Base-by-base conservation (phyloP, 495 filamentous ascomycete genomes). In the Daldinia loculata region DNA sequence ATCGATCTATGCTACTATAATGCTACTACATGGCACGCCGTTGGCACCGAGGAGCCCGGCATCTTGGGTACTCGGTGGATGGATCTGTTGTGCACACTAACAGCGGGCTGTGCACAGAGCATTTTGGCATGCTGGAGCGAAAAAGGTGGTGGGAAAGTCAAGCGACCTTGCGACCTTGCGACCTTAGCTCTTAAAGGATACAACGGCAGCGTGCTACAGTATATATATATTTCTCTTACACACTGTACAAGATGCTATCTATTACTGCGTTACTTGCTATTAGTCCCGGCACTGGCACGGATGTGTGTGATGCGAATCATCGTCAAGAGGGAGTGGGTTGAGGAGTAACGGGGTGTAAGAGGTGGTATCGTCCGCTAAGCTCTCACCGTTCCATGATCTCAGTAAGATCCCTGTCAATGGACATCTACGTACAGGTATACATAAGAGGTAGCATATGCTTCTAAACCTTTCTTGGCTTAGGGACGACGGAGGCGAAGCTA, bases 341-440 rank as follows among this genome's bases (percentile, higher is more conserved):
- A 61, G 56, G 55, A 69, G 43, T 30, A 56, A 58, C 43, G 45
- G 64, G 55, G 48, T 67, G 64, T 48, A 22, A 61, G 63, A 30
- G 39, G 30, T 72, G 60, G 60, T 60, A 72, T 72, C 61, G 70
- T 52, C 60, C 60, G 32, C 53, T 61, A 55, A 56, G 56, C 52
- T 67, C 56, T 72, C 64, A 72, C 70, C 61, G 70, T 72, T 69
- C 70, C 65, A 69, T 69, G 65, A 72, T 69, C 70, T 72, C 70
- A 72, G 61, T 45, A 51, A 66, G 43, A 65, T 56, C 70, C 70
- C 70, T 72, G 57, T 36, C 65, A 65, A 69, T 69, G 65, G 61
- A 48, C 65, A 66, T 65, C 70, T 61, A 66, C 26, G 30, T 59
- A 56, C 50, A 56, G 39, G 30, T 61, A 27, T 65, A 57, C 32